Base-by-base conservation (phyloP, 2,329 filamentous ascomycete species). In the Colletotrichum incanum region DNA sequence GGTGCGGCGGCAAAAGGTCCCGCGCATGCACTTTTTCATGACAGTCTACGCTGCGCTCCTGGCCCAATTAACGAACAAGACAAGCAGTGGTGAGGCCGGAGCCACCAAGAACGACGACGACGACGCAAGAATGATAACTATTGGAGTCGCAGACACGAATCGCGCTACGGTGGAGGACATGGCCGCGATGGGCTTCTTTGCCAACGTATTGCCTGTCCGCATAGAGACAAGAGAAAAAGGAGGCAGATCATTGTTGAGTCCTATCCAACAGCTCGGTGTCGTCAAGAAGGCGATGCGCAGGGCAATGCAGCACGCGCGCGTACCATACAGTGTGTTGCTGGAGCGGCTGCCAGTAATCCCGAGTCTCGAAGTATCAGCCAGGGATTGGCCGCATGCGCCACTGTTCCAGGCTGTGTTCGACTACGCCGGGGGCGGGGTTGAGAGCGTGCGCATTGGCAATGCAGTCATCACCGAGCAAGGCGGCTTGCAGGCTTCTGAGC, bases 71-170 rank as follows among this genome's bases (percentile, higher is more conserved):
- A 49, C n/a, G n/a, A 49, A 49, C 5, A 23, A 23, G 45, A 49
- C n/a, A 4, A 49, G 45, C n/a, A 49, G 8, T 49, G n/a, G 45
- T 49, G 45, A 49, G 45, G n/a, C 45, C 45, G n/a, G 2, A 26
- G n/a, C 45, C n/a, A 49, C 5, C 11, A 26, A 9, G 26, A 34
- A 12, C 8, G 16, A 18, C 59, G 31, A 37, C 0, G 82, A 87
- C 37, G 23, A 8, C 5, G 1, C 45, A 26, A 49, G n/a, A 2
- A 26, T 14, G n/a, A 49, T 89, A 23, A 78, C 76, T 28, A 86
- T 90, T 59, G 87, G 87, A 7, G 79, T 88, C 23, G 82, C 82
- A 0, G 86, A 89, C 75, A 84, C 84, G 8, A 84, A 84, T 6
- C 82, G 77, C 47, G 31, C 47, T 0, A 82, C 86, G 1, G 67